A percentile compares a stretch with the other conserved stretches of the same genome.
Conservation (phyloP, 805 yeast genomes). For the Pichia scutulata region DNA sequence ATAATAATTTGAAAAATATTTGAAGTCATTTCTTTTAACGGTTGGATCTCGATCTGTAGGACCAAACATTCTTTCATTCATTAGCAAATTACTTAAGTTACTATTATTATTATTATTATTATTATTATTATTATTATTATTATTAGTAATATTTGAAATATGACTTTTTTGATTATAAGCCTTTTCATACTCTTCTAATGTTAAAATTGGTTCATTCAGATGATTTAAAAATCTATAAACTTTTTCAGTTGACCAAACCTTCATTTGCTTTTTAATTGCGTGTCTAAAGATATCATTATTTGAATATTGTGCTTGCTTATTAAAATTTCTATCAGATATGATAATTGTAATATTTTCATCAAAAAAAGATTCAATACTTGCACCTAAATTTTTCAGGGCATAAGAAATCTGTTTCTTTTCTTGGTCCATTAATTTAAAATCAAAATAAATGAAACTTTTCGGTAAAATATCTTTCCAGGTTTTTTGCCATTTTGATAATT, state of each 20-base stretch:
- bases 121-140: constrained; percentile 10
- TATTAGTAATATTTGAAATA: not conserved
- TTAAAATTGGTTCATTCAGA: constrained; percentile 37
- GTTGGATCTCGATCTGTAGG: constrained; percentile 83
- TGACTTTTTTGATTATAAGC: not conserved
- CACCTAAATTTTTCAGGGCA: constrained; percentile 40
- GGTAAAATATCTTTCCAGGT: constrained; percentile 55
- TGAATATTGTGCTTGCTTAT: constrained; percentile 35
- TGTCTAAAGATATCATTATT: constrained; percentile 57
- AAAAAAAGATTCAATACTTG: constrained; percentile 51
- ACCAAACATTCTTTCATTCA: constrained; percentile 80
- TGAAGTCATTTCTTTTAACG: constrained; percentile 77
- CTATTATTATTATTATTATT: constrained; percentile 3
- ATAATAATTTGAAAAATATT: constrained; percentile 69
- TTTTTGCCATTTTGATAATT: constrained; percentile 48
- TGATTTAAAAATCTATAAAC: constrained; percentile 70
- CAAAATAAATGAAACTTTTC: constrained; percentile 50
- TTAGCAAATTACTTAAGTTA: constrained; percentile 52
- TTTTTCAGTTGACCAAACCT: constrained; percentile 86
- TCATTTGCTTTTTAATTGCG: constrained; percentile 54
- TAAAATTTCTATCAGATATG: constrained; percentile 53
- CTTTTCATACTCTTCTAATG: constrained; percentile 3
- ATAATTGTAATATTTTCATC: constrained; percentile 67
- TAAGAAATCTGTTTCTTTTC: constrained; percentile 30
- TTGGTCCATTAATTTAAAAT: constrained; percentile 31